Evolutionary conservation across 1,284 basidiomycete genomes (phyloP).

Genomic region (Ganoderma meredithae): DNA sequence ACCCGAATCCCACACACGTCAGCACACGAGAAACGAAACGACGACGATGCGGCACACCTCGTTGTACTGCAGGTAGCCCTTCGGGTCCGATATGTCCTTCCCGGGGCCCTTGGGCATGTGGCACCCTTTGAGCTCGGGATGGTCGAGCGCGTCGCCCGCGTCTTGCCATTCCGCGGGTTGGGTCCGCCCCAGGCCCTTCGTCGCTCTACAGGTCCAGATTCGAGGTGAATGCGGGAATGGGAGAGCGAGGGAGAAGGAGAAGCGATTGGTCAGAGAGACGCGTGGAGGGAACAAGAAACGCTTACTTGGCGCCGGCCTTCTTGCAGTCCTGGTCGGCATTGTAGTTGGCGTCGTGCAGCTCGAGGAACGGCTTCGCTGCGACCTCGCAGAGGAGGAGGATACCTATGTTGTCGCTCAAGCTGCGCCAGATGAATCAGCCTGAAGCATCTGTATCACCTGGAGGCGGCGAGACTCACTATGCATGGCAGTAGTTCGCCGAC

Average conservation of each 20-base stretch:
- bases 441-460: neutral
- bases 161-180: slow-evolving; percentile 68
- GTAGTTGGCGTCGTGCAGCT: slow-evolving; percentile 56
- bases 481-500: slow-evolving; percentile 68
- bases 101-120: slow-evolving; percentile 64
- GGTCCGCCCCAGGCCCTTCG: slow-evolving; percentile 60
- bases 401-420: slow-evolving; percentile 59
- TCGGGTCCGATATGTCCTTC: slow-evolving; percentile 42
- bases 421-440: slow-evolving; percentile 30
- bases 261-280: neutral
- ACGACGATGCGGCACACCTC: slow-evolving; percentile 48
- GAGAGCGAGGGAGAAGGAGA: neutral
- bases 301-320: slow-evolving; percentile 42
- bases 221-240: neutral
- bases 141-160: slow-evolving; percentile 58
- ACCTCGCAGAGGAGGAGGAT: slow-evolving; percentile 67
- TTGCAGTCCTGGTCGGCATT: slow-evolving; percentile 60
- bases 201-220: slow-evolving; percentile 48
- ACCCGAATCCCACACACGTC: neutral
- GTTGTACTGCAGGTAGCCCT: slow-evolving; percentile 56
- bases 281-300: no score
- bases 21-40: neutral
- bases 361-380: slow-evolving; percentile 62
- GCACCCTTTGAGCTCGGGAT: slow-evolving; percentile 59
- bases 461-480: slow-evolving; percentile 46